Base-by-base conservation (phyloP, 768 basidiomycete genomes). In the Leucocoprinus leucothites region DNA sequence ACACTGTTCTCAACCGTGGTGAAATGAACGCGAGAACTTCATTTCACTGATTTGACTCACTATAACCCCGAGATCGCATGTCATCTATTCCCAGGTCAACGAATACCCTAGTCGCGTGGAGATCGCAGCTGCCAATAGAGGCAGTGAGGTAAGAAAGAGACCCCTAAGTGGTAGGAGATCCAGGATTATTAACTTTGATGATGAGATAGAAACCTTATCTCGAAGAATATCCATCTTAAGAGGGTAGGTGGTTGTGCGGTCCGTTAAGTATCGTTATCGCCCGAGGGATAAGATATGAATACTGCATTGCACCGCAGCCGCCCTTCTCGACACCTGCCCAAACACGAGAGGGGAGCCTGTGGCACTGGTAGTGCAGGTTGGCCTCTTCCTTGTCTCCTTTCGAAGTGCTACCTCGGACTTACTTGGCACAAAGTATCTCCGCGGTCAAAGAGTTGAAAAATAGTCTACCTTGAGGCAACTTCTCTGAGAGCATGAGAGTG, bases 21-120 rank as follows among this genome's bases (percentile, higher is more conserved):
- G 16, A 56, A 34, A 56, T 56, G 54, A 56, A 56, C 40, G 54
- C 54, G 48, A 35, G 47, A 56, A 56, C 19, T 13, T 41, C 2
- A 25, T 22, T 42, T 9, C 26, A 24, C 34, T 38, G 16, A 25
- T 41, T 43, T 14, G n/a, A 24, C 42, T 49, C 46, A 34, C 28
- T 48, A 25, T 43, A 56, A 48, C 47, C 40, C 54, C 47, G 48
- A 56, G 40, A 56, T 56, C 40, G 31, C 19, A 13, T 9, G 21
- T 16, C 31, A 31, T 11, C 31, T 31, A 31, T 31, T 31, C 38
- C 38, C 38, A 38, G 11, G 9, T 38, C 9, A 38, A 4, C 9
- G 4, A n/a, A 38, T n/a, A 13, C 16, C 48, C 21, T 34, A 40
- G 11, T 28, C 25, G 41, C 47, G 48, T 41, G 54, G 48, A 56